A percentile compares a stretch with the other conserved stretches of the same genome.
Evolutionary conservation across 345 rosid genomes (phyloP).

Genomic region (rapeseed (Brassica napus)): DNA sequence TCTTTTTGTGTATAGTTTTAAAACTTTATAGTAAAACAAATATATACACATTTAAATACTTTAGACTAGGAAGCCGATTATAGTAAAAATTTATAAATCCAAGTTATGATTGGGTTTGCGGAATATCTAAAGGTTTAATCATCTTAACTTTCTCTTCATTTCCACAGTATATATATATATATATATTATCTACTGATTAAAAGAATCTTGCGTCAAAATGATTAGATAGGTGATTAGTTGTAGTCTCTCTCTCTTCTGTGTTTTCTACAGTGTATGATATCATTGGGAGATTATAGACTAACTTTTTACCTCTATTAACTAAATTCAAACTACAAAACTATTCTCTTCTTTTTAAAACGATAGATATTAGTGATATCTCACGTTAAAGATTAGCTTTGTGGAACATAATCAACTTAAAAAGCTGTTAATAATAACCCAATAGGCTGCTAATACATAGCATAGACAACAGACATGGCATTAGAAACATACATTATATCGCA

Average conservation of each 20-base stretch:
- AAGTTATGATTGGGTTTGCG: neutral
- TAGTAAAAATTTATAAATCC: neutral
- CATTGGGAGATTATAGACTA: conserved; percentile 24
- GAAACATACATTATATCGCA: neutral
- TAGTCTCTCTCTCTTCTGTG: neutral
- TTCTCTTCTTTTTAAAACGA: neutral
- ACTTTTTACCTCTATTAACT: neutral
- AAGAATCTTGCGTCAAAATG: neutral
- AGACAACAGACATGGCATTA: neutral
- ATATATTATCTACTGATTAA: neutral
- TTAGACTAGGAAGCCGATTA: neutral
- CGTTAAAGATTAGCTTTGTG: neutral
- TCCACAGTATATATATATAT: neutral
- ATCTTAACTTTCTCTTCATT: neutral
- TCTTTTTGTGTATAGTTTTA: neutral
- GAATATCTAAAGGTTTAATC: neutral
- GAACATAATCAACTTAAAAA: conserved; percentile 4
- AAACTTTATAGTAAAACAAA: neutral
- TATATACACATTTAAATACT: neutral
- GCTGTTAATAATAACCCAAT: neutral
- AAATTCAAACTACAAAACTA: neutral
- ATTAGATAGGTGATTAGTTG: conserved; percentile 1
- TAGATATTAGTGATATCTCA: neutral
- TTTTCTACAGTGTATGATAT: conserved; percentile 7
- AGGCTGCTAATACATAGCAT: conserved; percentile 2